These are phyloP conservation scores for Eimeria tenella DNA, from an alignment of 169 alveolate species.

Conservation along the genomic window DNA sequence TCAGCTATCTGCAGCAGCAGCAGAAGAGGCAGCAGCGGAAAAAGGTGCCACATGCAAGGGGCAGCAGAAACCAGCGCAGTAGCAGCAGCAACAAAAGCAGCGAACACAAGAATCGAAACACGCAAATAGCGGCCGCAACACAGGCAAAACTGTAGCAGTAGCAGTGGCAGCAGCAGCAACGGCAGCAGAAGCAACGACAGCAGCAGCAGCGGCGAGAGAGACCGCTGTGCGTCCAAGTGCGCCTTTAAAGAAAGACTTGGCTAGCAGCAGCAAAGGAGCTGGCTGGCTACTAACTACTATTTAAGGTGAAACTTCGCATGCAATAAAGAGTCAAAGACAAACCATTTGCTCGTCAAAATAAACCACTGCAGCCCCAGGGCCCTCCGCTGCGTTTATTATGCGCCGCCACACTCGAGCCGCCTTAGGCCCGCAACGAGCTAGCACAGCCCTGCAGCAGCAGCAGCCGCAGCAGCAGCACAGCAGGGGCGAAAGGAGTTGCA, in stretches of 20 bases:
- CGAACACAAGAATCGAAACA: not conserved
- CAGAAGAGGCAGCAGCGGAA: not conserved
- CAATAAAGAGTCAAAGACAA: not conserved
- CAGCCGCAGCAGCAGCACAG: not conserved
- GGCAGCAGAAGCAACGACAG: no score
- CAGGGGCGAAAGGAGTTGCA: not conserved
- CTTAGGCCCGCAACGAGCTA: constrained; percentile 62
- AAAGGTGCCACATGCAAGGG: not conserved
- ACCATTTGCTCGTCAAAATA: constrained; percentile 61
- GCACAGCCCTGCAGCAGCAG: constrained; percentile 37
- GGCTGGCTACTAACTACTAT: no score
- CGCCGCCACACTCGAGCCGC: constrained; percentile 70
- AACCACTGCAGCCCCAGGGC: not conserved
- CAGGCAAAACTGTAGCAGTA: no score
- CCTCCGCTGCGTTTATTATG: not conserved
- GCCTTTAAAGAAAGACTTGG: no score
- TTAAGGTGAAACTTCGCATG: no score
- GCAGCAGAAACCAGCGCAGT: not conserved
- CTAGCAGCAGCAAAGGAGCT: no score
- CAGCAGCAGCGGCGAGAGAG: no score
- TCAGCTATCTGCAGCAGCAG: constrained; percentile 58
- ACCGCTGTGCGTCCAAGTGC: no score
- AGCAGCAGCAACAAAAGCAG: no score
- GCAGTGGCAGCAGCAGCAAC: no score
- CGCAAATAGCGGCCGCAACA: no score